Base-by-base conservation (phyloP, 1,139 yeast species). In the Candida labiduridarum region DNA sequence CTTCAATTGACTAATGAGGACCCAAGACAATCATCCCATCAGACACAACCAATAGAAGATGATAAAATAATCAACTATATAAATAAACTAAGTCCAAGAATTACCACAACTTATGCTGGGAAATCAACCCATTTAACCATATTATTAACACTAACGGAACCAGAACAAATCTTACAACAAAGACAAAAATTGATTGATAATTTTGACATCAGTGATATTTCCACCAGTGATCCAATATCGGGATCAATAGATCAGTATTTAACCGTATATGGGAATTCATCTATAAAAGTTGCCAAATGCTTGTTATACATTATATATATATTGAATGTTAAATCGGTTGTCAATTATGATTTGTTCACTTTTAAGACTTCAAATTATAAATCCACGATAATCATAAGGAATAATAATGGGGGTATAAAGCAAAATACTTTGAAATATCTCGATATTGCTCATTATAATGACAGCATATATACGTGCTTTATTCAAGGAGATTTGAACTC, bases 351-450 rank as follows among this genome's bases (percentile, higher is more conserved):
- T 40, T 51, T 49, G 10, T 62, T 59, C 48, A 71, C 74, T 0
- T 63, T 75, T 41, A 73, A 72, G 48, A 70, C 78, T 0, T 48
- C 60, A 9, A 65, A 63, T 50, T 73, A 68, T 50, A 54, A 54
- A 15, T 36, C 63, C 8, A 54, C 56, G 4, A 12, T 55, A 29
- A 25, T 57, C 15, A 36, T 54, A 16, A 43, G 34, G 12, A 29
- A 14, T 14, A 34, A 22, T 29, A 35, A 25, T 29, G 47, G 44
- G 11, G 2, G 25, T 2, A 1, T 15, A 4, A 27, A 15, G 18
- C 22, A 15, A 25, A 48, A 50, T 19, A 49, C 51, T 1, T 47
- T 56, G 33, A 52, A 49, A 16, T 54, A 54, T 43, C 22, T 52
- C 11, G 57, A 54, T 44, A 19, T 18, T 25, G 46, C 34, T 33